phyloP scores from a whole-genome alignment of 2,329 filamentous ascomycete genomes.

The Fusarium verticillioides region DNA sequence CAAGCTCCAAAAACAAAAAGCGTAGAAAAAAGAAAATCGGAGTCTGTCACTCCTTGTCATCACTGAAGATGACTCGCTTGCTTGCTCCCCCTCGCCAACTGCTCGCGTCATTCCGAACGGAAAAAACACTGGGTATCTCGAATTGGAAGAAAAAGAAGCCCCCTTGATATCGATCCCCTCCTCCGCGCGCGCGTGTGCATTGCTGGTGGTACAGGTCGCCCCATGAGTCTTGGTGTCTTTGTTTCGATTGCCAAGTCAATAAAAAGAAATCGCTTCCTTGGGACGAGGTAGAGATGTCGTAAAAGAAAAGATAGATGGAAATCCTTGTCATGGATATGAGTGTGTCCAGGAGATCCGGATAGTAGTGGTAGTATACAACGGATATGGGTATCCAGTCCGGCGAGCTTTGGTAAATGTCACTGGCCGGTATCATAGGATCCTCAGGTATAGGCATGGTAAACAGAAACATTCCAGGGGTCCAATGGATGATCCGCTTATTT shows the following conservation, averaged over 20 bases:
- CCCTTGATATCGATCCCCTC: slow-evolving; percentile 46
- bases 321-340: slow-evolving; percentile 25
- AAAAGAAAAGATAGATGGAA: slow-evolving; percentile 36
- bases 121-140: slow-evolving; percentile 52
- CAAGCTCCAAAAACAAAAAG: slow-evolving; percentile 30
- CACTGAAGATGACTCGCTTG: slow-evolving; percentile 17
- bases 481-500: slow-evolving; percentile 53
- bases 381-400: slow-evolving; percentile 42
- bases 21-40: slow-evolving; percentile 18
- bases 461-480: slow-evolving; percentile 42
- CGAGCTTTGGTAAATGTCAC: slow-evolving; percentile 33
- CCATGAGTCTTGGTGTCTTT: slow-evolving; percentile 43
- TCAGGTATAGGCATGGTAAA: slow-evolving; percentile 31
- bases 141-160: slow-evolving; percentile 48
- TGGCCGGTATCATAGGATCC: slow-evolving; percentile 39
- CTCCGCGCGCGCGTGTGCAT: slow-evolving; percentile 45
- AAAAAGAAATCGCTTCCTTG: slow-evolving; percentile 42
- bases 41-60: slow-evolving; percentile 28
- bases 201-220: slow-evolving; percentile 50
- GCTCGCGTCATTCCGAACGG: slow-evolving; percentile 45
- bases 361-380: slow-evolving; percentile 47
- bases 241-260: slow-evolving; percentile 37
- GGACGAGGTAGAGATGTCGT: slow-evolving; percentile 42
- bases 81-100: slow-evolving; percentile 40
- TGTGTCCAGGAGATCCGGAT: slow-evolving; percentile 42